phyloP scores from a whole-genome alignment of 768 basidiomycete genomes.

The Boletus subparvulus region DNA sequence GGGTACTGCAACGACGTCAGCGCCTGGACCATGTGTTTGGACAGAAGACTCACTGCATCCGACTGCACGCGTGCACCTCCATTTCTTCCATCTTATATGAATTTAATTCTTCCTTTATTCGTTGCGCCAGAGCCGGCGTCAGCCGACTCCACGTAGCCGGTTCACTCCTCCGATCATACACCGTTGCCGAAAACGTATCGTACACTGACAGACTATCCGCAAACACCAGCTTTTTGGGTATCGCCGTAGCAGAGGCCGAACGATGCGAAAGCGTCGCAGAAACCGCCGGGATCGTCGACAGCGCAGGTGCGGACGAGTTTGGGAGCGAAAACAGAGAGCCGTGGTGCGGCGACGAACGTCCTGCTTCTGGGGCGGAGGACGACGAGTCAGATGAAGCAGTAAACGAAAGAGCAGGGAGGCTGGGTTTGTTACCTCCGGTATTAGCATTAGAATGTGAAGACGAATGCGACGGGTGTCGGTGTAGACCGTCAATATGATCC shows the following conservation, averaged over 20 bases:
- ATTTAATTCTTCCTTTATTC: slow-evolving; percentile 98
- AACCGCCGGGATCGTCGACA: slow-evolving; percentile 54
- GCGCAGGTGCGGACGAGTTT: slow-evolving; percentile 85
- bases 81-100: slow-evolving; percentile 99
- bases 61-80: slow-evolving; percentile 94
- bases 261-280: slow-evolving; percentile 64
- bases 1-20: slow-evolving; percentile 55
- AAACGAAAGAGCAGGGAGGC: slow-evolving; percentile 61
- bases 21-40: accelerated
- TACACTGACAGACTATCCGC: slow-evolving; percentile 93
- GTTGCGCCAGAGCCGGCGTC: slow-evolving; percentile 91
- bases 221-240: slow-evolving; percentile 79
- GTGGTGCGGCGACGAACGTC: slow-evolving; percentile 35
- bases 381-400: slow-evolving; percentile 39
- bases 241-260: slow-evolving; percentile 70
- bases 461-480: slow-evolving; percentile 62
- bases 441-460: slow-evolving; percentile 37
- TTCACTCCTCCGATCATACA: slow-evolving; percentile 94
- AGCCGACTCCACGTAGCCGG: slow-evolving; percentile 96
- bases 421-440: slow-evolving; percentile 31
- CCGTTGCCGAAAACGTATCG: slow-evolving; percentile 88
- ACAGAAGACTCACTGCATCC: slow-evolving; percentile 70
- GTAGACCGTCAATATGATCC: slow-evolving; percentile 84
- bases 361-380: slow-evolving; percentile 39
- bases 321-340: slow-evolving; percentile 73